Evolutionary conservation across 2,329 filamentous ascomycete species (phyloP), one percentile per base, ranked within the genome.

Genomic region (Colletotrichum musicola): DNA sequence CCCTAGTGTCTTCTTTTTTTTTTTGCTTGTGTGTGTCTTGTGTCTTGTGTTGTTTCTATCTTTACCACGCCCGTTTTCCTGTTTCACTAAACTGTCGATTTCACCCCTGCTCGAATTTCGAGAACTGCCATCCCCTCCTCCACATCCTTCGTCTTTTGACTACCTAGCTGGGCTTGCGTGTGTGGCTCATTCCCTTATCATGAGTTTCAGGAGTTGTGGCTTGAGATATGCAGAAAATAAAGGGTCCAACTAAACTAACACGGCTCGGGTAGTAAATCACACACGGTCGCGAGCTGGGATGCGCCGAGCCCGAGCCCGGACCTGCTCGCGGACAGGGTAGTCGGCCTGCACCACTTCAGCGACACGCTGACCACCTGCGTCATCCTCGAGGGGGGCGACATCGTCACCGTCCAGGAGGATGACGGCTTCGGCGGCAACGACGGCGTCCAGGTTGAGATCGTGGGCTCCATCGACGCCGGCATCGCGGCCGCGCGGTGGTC

Each of bases 401-500:
- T 99, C 71, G 83, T 98, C 70, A 86, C 95, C 59, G 92, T 98
- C 30, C 88, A 92, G 72, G 94, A 98, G 77, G 87, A 91, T 4
- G 81, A 84, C 25, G 73, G 75, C 42, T 73, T 73, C 27, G 50
- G 53, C 49, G 47, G 51, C 20, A 54, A 67, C 27, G 73, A 71
- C 22, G 89, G 87, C 68, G 92, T 94, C 44, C 90, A 93, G 73
- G 94, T 99, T 73, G 96, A 98, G 80, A 98, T 99, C 73, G 90
- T 98, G 71, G 96, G 96, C 51, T 97, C 94, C 40, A 93, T 99
- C 44, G 94, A 98, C 81, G 92, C 92, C 67, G 96, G 95, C 25
- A 97, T 99, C 74, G 89, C 90, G 25, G 94, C 94, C 16, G 95
- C 95, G 16, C 88, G 89, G 73, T 99, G 96, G 96, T 97, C 95